Conservation (phyloP, 2,329 filamentous ascomycete species). For the Venturiaceae sp. region DNA sequence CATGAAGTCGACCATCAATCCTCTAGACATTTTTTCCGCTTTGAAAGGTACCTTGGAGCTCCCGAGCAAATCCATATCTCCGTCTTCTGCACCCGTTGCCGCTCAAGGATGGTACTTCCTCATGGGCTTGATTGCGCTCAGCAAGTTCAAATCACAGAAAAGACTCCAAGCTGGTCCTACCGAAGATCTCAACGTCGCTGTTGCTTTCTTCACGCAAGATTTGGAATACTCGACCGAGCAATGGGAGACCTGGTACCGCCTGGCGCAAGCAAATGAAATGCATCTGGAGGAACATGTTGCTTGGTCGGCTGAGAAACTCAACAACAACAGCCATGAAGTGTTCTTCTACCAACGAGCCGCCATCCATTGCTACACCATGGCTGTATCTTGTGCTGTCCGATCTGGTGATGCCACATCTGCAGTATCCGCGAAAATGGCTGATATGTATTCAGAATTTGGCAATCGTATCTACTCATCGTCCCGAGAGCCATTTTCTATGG, state of each 20-base stretch:
- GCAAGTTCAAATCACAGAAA: conserved; percentile 74
- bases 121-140: conserved; percentile 77
- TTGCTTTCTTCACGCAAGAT: conserved; percentile 70
- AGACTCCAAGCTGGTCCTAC: conserved; percentile 65
- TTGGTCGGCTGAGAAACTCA: conserved; percentile 87
- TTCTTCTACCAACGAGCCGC: conserved; percentile 67
- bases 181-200: conserved; percentile 73
- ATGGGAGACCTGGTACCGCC: conserved; percentile 86
- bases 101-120: conserved; percentile 87
- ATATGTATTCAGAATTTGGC: conserved; percentile 60
- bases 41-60: conserved; percentile 54
- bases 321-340: conserved; percentile 60
- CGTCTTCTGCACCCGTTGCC: conserved; percentile 60
- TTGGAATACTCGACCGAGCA: conserved; percentile 71
- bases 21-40: conserved; percentile 69
- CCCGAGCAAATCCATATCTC: conserved; percentile 37
- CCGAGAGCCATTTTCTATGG: conserved; percentile 58
- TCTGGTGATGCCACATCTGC: conserved; percentile 44
- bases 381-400: conserved; percentile 50
- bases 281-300: conserved; percentile 80
- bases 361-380: conserved; percentile 70
- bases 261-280: conserved; percentile 80
- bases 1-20: conserved; percentile 75
- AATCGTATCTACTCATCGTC: conserved; percentile 60
- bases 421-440: conserved; percentile 45